Evolutionary conservation across 2,329 filamentous ascomycete genomes (phyloP).

Genomic region (Thielaviopsis populi): DNA sequence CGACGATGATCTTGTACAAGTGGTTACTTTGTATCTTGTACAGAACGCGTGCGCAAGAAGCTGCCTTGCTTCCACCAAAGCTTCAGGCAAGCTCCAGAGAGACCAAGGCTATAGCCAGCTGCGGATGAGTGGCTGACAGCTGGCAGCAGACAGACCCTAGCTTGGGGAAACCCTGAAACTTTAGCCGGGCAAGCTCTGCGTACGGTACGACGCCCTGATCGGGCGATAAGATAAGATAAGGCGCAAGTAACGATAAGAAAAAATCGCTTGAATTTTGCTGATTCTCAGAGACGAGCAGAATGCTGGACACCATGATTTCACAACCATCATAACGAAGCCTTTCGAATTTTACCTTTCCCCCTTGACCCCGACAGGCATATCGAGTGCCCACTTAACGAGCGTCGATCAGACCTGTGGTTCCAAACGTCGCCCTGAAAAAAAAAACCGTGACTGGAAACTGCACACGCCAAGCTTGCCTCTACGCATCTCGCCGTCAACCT

Average conservation of each 20-base stretch:
- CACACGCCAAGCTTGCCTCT: background rate
- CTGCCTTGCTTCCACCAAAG: slow-evolving; percentile 14
- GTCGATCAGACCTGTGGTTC: background rate
- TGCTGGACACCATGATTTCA: no score
- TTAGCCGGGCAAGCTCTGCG: background rate
- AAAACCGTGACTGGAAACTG: background rate
- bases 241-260: background rate
- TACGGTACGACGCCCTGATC: background rate
- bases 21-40: background rate
- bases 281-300: no score
- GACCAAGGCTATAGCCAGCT: background rate
- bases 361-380: background rate
- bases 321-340: background rate
- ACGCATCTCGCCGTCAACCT: background rate
- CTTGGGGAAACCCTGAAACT: background rate
- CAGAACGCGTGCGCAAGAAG: slow-evolving; percentile 15
- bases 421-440: background rate
- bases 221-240: slow-evolving; percentile 11
- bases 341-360: background rate
- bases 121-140: background rate
- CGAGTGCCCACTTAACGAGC: background rate
- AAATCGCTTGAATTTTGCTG: background rate
- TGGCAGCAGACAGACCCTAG: background rate
- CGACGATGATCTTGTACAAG: background rate
- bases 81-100: slow-evolving; percentile 6